Percentiles rank a stretch among this genome's conserved stretches.
Evolutionary conservation across 75 land plant genomes (phyloP).

Genomic region (Pinus taeda): DNA sequence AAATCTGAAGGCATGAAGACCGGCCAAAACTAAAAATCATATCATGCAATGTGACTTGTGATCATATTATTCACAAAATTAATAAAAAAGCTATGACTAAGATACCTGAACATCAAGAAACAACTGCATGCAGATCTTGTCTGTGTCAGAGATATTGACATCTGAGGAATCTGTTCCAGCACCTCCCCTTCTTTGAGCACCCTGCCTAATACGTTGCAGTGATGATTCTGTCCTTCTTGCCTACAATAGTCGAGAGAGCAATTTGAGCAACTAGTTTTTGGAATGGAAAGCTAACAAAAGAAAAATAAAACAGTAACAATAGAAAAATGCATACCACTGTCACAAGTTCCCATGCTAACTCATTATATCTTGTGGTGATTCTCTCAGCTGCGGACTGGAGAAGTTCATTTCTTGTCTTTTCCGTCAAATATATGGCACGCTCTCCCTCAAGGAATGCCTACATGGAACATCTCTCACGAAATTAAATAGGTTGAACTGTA

Average conservation of each 20-base stretch:
- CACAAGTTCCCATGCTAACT: slow-evolving; percentile 71
- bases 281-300: background rate
- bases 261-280: background rate
- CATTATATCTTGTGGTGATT: slow-evolving; percentile 69
- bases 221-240: slow-evolving; percentile 87
- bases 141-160: slow-evolving; percentile 72
- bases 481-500: slow-evolving; percentile 11
- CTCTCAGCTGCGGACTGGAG: slow-evolving; percentile 43
- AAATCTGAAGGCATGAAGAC: background rate
- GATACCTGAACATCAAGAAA: slow-evolving; percentile 93
- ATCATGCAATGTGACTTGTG: background rate
- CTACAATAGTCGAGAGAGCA: slow-evolving; percentile 23
- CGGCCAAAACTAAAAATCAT: background rate
- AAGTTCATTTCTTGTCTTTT: slow-evolving; percentile 43
- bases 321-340: slow-evolving; percentile 47
- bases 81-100: background rate
- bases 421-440: slow-evolving; percentile 47
- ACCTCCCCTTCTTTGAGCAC: slow-evolving; percentile 69
- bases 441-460: slow-evolving; percentile 78
- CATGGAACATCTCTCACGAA: background rate
- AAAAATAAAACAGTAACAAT: background rate
- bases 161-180: slow-evolving; percentile 70
- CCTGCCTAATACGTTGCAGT: slow-evolving; percentile 64
- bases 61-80: background rate
- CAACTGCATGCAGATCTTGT: slow-evolving; percentile 86